phyloP scores from a whole-genome alignment of 164 flowering plant species.

The Stephania yunnanensis region DNA sequence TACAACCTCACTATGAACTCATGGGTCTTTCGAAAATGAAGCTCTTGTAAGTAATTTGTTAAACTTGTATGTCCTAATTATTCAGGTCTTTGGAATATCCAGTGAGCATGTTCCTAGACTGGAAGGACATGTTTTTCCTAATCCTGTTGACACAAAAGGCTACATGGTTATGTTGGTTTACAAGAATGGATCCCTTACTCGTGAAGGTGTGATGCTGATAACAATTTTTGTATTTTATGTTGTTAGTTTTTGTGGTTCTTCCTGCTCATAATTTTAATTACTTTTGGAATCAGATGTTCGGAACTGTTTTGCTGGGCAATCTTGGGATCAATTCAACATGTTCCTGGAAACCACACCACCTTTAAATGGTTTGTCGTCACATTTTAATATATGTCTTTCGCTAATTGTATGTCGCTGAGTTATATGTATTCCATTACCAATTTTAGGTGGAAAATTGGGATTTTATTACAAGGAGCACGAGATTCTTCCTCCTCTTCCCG shows the following conservation, averaged over 20 bases:
- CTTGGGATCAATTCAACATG: constrained; percentile 82
- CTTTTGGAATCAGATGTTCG: constrained; percentile 57
- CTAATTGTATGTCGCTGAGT: constrained; percentile 4
- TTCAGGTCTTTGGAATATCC: constrained; percentile 88
- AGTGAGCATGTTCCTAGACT: constrained; percentile 62
- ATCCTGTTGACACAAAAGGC: constrained; percentile 75
- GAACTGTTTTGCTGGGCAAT: constrained; percentile 56
- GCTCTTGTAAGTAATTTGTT: not conserved
- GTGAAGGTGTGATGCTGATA: constrained; percentile 58
- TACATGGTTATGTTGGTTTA: constrained; percentile 91
- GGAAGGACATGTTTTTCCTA: constrained; percentile 93
- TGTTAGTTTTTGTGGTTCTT: not conserved
- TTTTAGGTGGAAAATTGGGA: constrained; percentile 80
- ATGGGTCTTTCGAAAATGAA: not conserved
- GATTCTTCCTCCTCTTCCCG: constrained; percentile 95
- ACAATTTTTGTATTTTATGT: not conserved
- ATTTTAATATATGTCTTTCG: not conserved
- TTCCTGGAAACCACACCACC: constrained; percentile 64
- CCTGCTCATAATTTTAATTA: not conserved
- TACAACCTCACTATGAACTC: not conserved
- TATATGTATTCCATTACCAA: constrained; percentile 11
- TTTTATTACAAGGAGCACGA: constrained; percentile 97
- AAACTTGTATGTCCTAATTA: not conserved
- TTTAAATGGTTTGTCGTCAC: constrained; percentile 55
- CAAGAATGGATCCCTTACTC: constrained; percentile 91